phyloP scores from a whole-genome alignment of 495 filamentous ascomycete genomes.

The Tetracladium marchalianum region DNA sequence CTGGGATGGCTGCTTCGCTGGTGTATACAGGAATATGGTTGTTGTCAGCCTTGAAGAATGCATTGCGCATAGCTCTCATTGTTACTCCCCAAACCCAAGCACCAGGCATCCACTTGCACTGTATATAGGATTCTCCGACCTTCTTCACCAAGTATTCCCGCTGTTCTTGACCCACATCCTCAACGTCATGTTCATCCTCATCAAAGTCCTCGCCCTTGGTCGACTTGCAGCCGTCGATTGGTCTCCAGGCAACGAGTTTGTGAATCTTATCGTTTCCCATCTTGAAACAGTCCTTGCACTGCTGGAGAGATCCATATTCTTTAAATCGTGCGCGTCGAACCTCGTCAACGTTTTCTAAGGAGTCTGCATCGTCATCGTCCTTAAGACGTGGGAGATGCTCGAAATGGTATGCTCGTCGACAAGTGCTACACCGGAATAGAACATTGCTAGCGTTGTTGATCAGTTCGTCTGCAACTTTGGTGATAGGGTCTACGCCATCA shows the following conservation, averaged over 20 bases:
- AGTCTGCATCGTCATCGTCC: neutral
- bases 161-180: constrained; percentile 54
- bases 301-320: constrained; percentile 60
- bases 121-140: constrained; percentile 66
- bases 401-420: constrained; percentile 73
- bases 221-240: constrained; percentile 41
- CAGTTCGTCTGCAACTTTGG: constrained; percentile 43
- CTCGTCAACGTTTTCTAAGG: constrained; percentile 28
- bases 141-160: constrained; percentile 92
- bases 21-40: constrained; percentile 57
- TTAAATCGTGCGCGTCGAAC: constrained; percentile 37
- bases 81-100: constrained; percentile 82
- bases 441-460: constrained; percentile 69
- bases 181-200: constrained; percentile 4
- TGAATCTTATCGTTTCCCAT: constrained; percentile 49
- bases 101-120: constrained; percentile 75
- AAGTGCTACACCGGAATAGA: constrained; percentile 71
- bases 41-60: constrained; percentile 63
- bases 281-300: constrained; percentile 62
- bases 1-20: constrained; percentile 69
- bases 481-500: constrained; percentile 66
- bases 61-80: constrained; percentile 48
- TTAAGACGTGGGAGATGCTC: constrained; percentile 57
- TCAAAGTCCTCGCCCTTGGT: constrained; percentile 32
- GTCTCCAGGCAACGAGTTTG: constrained; percentile 79